Evolutionary conservation across 768 basidiomycete species (phyloP).

Genomic region (Mycena galericulata): DNA sequence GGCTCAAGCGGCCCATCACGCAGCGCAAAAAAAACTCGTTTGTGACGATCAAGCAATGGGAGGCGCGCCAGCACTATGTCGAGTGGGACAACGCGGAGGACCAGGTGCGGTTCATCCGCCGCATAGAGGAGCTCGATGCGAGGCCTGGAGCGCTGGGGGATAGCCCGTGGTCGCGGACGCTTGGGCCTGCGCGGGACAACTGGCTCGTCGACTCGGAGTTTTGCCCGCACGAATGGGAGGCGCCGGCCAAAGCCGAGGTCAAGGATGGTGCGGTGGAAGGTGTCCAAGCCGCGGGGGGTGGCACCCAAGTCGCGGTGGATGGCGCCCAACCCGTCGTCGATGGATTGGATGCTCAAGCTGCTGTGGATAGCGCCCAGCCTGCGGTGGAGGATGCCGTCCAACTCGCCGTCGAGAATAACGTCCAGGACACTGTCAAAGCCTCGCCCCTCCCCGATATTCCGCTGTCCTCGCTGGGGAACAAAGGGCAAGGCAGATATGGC

Average conservation of each 20-base stretch:
- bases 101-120: conserved; percentile 75
- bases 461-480: conserved; percentile 37
- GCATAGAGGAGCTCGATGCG: conserved; percentile 72
- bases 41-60: conserved; percentile 76
- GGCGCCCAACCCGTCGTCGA: too few relatives aligned
- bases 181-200: conserved; percentile 50
- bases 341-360: too few relatives aligned
- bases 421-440: too few relatives aligned
- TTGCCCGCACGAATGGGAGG: conserved; percentile 31
- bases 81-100: conserved; percentile 79
- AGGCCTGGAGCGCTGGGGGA: conserved; percentile 43
- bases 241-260: background rate
- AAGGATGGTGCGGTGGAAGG: background rate
- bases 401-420: conserved; percentile 15
- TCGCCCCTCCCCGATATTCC: too few relatives aligned
- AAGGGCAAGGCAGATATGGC: conserved; percentile 45
- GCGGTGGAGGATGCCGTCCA: too few relatives aligned
- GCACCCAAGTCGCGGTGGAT: too few relatives aligned
- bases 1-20: conserved; percentile 85
- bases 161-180: conserved; percentile 52
- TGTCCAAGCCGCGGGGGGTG: too few relatives aligned
- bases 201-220: conserved; percentile 64
- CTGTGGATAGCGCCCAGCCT: too few relatives aligned
- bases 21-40: conserved; percentile 73
- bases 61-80: conserved; percentile 79